phyloP scores from a whole-genome alignment of 2,329 filamentous ascomycete genomes.

The Microsporum audouinii region DNA sequence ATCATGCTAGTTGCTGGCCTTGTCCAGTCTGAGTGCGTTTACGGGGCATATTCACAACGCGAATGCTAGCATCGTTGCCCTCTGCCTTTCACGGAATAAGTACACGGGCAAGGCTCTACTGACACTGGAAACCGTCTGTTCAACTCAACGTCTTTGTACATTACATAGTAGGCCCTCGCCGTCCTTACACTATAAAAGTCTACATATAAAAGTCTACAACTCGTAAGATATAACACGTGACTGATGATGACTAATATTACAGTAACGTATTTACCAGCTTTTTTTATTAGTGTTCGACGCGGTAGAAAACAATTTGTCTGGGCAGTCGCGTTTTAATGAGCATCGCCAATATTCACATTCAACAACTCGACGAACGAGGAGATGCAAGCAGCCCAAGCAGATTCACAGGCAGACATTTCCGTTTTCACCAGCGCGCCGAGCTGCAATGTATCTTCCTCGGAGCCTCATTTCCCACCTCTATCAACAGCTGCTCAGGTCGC shows the following conservation, averaged over 20 bases:
- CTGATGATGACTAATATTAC: not conserved
- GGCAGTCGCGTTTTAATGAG: constrained; percentile 1
- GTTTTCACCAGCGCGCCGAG: not conserved
- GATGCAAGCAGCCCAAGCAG: not conserved
- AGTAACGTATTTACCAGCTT: not conserved
- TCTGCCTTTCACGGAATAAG: constrained; percentile 47
- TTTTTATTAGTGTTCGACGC: not conserved
- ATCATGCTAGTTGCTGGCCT: constrained; percentile 48
- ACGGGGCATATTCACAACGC: constrained; percentile 16
- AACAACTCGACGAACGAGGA: not conserved
- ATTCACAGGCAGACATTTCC: not conserved
- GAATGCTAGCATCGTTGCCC: constrained; percentile 37
- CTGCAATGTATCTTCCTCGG: constrained; percentile 83
- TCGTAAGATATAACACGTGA: not conserved
- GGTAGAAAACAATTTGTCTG: not conserved
- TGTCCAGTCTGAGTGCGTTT: constrained; percentile 35
- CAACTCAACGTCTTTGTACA: constrained; percentile 9
- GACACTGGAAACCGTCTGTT: constrained; percentile 52
- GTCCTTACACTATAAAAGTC: too few species aligned
- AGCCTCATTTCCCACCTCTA: constrained; percentile 83
- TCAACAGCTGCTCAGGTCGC: constrained; percentile 70
- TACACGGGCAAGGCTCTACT: constrained; percentile 42
- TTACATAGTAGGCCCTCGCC: too few species aligned
- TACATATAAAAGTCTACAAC: too few species aligned
- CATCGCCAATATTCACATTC: not conserved